These are phyloP conservation scores for Phytophthora cactorum DNA, from an alignment of 352 stramenopile genomes.

Conservation along the genomic window DNA sequence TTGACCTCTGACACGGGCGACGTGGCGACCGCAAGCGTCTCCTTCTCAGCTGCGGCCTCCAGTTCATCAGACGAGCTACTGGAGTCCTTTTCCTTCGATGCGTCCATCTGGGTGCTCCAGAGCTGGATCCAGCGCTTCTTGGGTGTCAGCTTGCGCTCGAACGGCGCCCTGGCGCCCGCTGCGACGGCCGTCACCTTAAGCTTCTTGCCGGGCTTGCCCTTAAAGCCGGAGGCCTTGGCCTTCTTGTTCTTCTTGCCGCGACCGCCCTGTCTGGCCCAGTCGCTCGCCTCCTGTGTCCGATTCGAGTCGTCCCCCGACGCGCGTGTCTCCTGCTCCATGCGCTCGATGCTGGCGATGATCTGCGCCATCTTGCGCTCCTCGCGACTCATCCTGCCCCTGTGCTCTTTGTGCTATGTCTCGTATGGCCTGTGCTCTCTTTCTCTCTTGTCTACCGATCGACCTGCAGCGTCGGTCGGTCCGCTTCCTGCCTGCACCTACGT, in stretches of 20 bases:
- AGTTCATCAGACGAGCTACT: constrained; percentile 15
- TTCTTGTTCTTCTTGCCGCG: constrained; percentile 45
- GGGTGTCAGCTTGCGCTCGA: constrained; percentile 58
- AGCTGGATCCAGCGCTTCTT: constrained; percentile 84
- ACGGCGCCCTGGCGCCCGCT: constrained; percentile 18
- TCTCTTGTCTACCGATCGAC: constrained; percentile 18
- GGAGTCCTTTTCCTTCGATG: constrained; percentile 20
- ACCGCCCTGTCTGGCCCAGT: constrained; percentile 29
- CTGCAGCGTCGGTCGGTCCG: constrained; percentile 2
- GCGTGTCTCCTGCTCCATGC: constrained; percentile 69
- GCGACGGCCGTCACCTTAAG: constrained; percentile 43
- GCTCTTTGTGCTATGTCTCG: neutral
- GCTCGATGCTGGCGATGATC: constrained; percentile 82
- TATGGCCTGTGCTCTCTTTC: neutral
- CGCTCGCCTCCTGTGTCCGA: constrained; percentile 25
- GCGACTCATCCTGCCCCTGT: constrained; percentile 58
- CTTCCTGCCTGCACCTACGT: constrained; percentile 5
- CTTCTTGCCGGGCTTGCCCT: constrained; percentile 46
- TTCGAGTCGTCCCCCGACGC: constrained; percentile 22
- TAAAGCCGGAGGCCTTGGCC: constrained; percentile 27
- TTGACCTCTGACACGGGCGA: constrained; percentile 18
- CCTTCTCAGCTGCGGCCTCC: constrained; percentile 9
- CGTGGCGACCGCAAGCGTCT: constrained; percentile 2
- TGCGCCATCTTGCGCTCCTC: constrained; percentile 84
- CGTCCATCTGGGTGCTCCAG: constrained; percentile 64